Conservation (phyloP, 2,329 filamentous ascomycete genomes). For the Graphiopsis chlorocephala region DNA sequence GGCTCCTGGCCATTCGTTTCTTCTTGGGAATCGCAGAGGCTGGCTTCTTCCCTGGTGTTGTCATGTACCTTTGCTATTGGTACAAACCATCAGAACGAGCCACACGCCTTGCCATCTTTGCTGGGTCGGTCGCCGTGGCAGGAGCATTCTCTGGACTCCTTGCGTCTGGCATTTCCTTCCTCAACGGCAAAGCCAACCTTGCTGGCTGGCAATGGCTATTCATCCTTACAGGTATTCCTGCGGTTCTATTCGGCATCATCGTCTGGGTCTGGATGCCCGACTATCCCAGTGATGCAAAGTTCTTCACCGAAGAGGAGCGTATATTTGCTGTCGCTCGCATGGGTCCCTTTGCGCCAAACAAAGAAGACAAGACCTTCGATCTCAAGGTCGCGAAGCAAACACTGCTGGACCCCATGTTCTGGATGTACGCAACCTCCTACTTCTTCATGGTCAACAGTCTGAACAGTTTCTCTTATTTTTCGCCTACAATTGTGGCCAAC, state of each 20-base stretch:
- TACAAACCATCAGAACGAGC: constrained; percentile 48
- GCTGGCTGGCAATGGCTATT: constrained; percentile 32
- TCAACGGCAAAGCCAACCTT: constrained; percentile 31
- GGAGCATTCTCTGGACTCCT: constrained; percentile 54
- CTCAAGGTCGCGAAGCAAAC: constrained; percentile 41
- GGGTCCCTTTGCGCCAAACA: constrained; percentile 22
- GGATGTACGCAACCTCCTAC: constrained; percentile 37
- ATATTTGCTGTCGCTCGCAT: constrained; percentile 43
- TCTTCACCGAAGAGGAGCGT: constrained; percentile 49
- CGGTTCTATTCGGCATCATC: constrained; percentile 42
- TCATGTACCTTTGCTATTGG: constrained; percentile 50
- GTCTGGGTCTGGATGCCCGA: constrained; percentile 53
- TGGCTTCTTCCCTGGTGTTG: constrained; percentile 52
- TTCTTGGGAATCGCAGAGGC: constrained; percentile 35
- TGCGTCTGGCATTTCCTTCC: constrained; percentile 41
- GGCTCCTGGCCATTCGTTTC: constrained; percentile 16
- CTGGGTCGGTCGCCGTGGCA: constrained; percentile 39
- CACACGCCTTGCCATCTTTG: constrained; percentile 25
- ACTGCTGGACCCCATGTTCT: constrained; percentile 47
- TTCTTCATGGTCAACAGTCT: constrained; percentile 43
- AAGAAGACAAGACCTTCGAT: constrained; percentile 20
- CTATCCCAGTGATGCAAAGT: constrained; percentile 56
- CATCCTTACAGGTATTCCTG: constrained; percentile 23
- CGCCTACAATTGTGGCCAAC: constrained; percentile 51
- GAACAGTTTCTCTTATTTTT: constrained; percentile 57